Evolutionary conservation across 2,329 filamentous ascomycete species (phyloP), one percentile per base, ranked within the genome.

Genomic region (Ambrosiella xylebori): DNA sequence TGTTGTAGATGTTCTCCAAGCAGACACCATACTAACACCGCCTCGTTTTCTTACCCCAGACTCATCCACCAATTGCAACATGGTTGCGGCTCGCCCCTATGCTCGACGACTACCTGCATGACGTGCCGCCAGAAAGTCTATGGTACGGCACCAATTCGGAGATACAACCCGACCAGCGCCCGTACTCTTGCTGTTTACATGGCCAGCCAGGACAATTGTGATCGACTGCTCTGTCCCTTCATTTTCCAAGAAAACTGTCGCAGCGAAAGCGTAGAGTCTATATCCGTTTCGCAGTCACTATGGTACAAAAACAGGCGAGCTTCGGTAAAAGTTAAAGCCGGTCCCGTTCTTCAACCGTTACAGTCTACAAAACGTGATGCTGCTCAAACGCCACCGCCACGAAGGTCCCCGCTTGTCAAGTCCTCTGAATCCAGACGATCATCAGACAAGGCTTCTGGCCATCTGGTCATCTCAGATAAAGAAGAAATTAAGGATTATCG

Each of bases 11-110:
- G 1, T 44, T 9, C 27, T 45, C 17, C 2, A 12, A 60, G 19
- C n/a, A 27, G 36, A 27, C 27, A 38, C 59, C 35, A 56, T 40
- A 45, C 60, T 65, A 54, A 63, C 62, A 61, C 51, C 62, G 52
- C 38, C 59, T 35, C 27, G 8, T 59, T 54, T 60, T 62, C 11
- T 37, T 17, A 9, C 9, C 47, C 36, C 35, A 91, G 86, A 65
- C 94, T 86, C 66, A 81, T 90, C 54, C 74, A 79, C 39, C 89
- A 95, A 70, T 79, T 95, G n/a, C 80, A 88, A 59, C 78, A 86
- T 63, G 89, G 89, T 62, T 95, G 89, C 67, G 80, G 80, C 61
- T 79, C 78, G 62, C 72, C 76, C 57, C 73, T 76, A 56, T 95
- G 89, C 70, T 75, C 74, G 40, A 91, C 82, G 1, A 71, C 87